phyloP scores from a whole-genome alignment of 352 stramenopile species.

The Pythium folliculosum region DNA sequence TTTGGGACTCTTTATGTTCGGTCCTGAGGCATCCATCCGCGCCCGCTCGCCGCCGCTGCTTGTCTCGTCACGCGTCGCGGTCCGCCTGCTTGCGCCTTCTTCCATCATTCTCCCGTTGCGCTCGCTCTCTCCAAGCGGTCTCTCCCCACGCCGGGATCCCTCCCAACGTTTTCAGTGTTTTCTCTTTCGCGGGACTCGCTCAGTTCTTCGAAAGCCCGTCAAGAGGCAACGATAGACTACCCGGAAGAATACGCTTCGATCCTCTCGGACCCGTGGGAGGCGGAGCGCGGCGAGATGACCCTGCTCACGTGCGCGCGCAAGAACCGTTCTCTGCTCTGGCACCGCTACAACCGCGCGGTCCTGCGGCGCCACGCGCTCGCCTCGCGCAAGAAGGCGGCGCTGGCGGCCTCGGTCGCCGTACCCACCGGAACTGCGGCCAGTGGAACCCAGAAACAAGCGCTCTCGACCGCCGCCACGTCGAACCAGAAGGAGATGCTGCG shows the following conservation, averaged over 20 bases:
- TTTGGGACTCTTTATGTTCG: conserved; percentile 9
- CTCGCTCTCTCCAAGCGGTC: too few relatives aligned
- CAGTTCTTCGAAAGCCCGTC: conserved; percentile 9
- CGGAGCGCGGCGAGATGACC: conserved; percentile 44
- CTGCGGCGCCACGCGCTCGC: conserved; percentile 36
- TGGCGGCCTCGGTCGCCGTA: neutral
- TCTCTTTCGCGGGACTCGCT: conserved; percentile 2
- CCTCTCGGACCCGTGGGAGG: conserved; percentile 13
- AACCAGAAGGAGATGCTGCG: conserved; percentile 9
- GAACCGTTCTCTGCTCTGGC: conserved; percentile 53
- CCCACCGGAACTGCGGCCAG: neutral
- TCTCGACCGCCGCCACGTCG: neutral
- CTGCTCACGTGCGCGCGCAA: conserved; percentile 54
- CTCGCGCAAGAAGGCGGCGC: conserved; percentile 9
- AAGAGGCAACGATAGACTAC: conserved; percentile 16
- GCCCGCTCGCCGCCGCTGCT: neutral
- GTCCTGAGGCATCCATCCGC: conserved; percentile 1
- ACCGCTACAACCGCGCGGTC: conserved; percentile 41
- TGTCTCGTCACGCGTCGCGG: conserved; percentile 8
- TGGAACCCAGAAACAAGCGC: neutral
- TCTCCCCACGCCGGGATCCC: neutral
- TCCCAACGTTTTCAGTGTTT: neutral
- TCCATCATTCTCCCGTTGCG: conserved; percentile 4
- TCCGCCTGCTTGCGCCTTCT: neutral
- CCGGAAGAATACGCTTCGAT: conserved; percentile 17